phyloP scores from a whole-genome alignment of 352 stramenopile species.

The Globisporangium paddicum region DNA sequence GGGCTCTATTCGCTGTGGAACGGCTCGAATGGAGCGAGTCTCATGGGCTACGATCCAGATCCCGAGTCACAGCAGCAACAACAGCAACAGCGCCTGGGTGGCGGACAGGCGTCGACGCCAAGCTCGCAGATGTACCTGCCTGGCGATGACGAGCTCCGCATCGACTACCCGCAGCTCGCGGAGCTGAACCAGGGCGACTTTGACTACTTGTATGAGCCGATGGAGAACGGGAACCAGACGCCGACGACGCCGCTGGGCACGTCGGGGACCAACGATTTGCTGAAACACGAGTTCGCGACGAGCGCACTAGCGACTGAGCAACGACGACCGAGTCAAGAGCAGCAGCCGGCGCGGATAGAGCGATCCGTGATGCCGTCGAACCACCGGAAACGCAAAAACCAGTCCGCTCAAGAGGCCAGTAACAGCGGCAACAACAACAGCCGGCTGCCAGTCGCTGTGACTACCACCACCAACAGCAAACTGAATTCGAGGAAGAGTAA shows the following conservation, averaged over 20 bases:
- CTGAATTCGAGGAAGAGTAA: slow-evolving; percentile 1
- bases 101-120: background rate
- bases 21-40: slow-evolving; percentile 24
- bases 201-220: slow-evolving; percentile 65
- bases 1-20: slow-evolving; percentile 73
- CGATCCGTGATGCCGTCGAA: slow-evolving; percentile 25
- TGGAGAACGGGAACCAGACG: slow-evolving; percentile 39
- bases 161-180: slow-evolving; percentile 59
- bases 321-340: slow-evolving; percentile 1
- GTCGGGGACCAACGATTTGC: slow-evolving; percentile 15
- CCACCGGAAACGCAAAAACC: slow-evolving; percentile 35
- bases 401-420: slow-evolving; percentile 5
- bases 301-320: background rate
- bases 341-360: slow-evolving; percentile 26
- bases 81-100: background rate
- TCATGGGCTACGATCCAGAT: slow-evolving; percentile 53
- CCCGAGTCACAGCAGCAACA: slow-evolving; percentile 19
- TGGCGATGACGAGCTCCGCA: slow-evolving; percentile 62
- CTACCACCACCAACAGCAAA: slow-evolving; percentile 7
- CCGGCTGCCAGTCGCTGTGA: background rate
- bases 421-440: background rate
- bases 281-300: slow-evolving; percentile 19
- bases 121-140: slow-evolving; percentile 28
- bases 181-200: slow-evolving; percentile 74
- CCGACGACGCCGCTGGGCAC: slow-evolving; percentile 40